phyloP scores from a whole-genome alignment of 2,329 filamentous ascomycete genomes.

The Aspergillus sojae region DNA sequence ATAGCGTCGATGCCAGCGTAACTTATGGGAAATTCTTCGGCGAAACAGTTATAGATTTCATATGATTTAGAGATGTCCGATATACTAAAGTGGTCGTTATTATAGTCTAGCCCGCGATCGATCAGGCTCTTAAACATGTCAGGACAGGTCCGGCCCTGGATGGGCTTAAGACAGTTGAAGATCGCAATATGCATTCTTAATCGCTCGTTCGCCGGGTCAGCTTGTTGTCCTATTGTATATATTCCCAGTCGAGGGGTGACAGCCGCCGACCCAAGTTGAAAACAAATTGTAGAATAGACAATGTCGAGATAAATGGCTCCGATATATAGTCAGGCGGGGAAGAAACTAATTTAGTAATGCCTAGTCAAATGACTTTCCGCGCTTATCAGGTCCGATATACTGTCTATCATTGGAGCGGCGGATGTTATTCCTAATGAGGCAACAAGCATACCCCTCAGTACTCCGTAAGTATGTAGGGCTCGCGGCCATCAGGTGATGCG shows the following conservation, averaged over 20 bases:
- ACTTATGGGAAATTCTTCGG: background rate
- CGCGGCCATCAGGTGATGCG: too few relatives aligned
- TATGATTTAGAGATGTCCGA: background rate
- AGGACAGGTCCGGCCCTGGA: background rate
- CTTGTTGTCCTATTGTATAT: background rate
- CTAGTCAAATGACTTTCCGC: too few relatives aligned
- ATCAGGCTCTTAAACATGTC: background rate
- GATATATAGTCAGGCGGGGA: background rate
- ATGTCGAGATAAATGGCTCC: background rate
- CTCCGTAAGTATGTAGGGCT: too few relatives aligned
- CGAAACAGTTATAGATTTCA: background rate
- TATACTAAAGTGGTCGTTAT: background rate
- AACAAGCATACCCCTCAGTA: too few relatives aligned
- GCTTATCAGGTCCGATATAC: too few relatives aligned
- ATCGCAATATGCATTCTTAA: background rate
- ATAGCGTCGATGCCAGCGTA: background rate
- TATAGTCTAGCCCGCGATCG: background rate
- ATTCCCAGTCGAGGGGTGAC: background rate
- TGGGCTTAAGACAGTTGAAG: background rate
- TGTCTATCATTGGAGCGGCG: too few relatives aligned
- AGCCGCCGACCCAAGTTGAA: fast-evolving
- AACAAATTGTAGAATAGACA: background rate
- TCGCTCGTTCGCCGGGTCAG: too few relatives aligned
- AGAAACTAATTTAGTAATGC: background rate
- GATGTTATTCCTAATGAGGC: too few relatives aligned